Base-by-base conservation (phyloP, 345 rosid species). In the Capsella bursapastoris region DNA sequence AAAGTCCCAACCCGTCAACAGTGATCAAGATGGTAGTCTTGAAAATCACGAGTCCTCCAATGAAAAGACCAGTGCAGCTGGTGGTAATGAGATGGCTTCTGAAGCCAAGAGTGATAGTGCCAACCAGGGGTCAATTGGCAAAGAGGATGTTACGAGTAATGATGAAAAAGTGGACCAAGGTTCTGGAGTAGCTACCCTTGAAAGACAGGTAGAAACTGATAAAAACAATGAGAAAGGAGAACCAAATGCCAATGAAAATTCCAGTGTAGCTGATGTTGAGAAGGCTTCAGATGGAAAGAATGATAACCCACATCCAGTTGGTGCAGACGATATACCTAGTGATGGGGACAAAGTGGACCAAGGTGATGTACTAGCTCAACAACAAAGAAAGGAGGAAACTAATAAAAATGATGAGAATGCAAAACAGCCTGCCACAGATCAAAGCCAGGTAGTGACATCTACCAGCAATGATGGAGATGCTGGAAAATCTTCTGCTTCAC, bases 401-500 rank as follows among this genome's bases (percentile, higher is more conserved):
- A 78, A 32, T 62, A 84, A 27, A 67, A 84, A 49, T 64, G 89
- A 79, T 74, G 96, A 83, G 77, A 81, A 80, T 59, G 31, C 40
- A 49, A 40, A 69, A 70, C 55, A 81, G 71, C 75, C 84, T 79
- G 53, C 80, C 31, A 64, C 75, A 43, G 89, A 88, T 64, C 86
- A 83, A 74, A 75, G 77, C 78, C 83, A 79, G 76, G 81, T 22
- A 22, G 25, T 40, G 55, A 67, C 77, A 66, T 61, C 86, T 34
- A 64, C 68, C 13, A 64, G 47, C 63, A 56, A 38, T 2, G 64
- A 77, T 49, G 92, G 83, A 25, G 90, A 78, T 57, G 72, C 75
- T 71, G 78, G 64, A 69, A 70, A 79, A 14, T 64, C 84, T 79
- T 50, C 88, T 60, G 94, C 84, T 68, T 66, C 82, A 62, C 88